A percentile compares a stretch with the other conserved stretches of the same genome.
Evolutionary conservation across 148 eudicot genomes (phyloP).

Genomic region (Bassia scoparia): DNA sequence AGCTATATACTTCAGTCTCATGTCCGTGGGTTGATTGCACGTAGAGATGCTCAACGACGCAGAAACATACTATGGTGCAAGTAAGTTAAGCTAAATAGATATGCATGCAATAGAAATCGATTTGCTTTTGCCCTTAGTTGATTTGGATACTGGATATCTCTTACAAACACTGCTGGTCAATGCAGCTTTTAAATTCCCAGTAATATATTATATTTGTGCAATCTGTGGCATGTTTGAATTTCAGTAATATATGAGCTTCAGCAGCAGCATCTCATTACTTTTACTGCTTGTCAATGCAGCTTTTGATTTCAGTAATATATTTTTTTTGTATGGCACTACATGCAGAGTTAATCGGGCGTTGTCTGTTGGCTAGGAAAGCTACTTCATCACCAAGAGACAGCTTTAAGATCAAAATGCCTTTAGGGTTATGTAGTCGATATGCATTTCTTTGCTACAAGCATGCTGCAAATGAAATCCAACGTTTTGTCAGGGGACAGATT

Average conservation of each 20-base stretch:
- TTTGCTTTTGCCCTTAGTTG: background rate
- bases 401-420: conserved; percentile 53
- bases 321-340: conserved; percentile 4
- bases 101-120: background rate
- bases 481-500: conserved; percentile 57
- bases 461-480: conserved; percentile 70
- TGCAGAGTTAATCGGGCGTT: conserved; percentile 60
- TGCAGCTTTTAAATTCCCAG: no score
- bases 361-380: conserved; percentile 55
- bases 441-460: conserved; percentile 30
- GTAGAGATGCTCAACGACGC: conserved; percentile 32
- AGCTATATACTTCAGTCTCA: conserved; percentile 61
- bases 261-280: background rate
- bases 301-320: background rate
- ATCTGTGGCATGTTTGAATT: background rate
- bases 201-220: background rate
- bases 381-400: conserved; percentile 50
- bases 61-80: conserved; percentile 43
- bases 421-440: conserved; percentile 31
- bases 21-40: conserved; percentile 65
- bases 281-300: background rate
- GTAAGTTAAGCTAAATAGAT: conserved; percentile 36
- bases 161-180: no score
- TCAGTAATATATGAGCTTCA: background rate
- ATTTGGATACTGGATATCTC: background rate